These are phyloP conservation scores for Angophora floribunda DNA, from an alignment of 345 rosid genomes.

Conservation along the genomic window DNA sequence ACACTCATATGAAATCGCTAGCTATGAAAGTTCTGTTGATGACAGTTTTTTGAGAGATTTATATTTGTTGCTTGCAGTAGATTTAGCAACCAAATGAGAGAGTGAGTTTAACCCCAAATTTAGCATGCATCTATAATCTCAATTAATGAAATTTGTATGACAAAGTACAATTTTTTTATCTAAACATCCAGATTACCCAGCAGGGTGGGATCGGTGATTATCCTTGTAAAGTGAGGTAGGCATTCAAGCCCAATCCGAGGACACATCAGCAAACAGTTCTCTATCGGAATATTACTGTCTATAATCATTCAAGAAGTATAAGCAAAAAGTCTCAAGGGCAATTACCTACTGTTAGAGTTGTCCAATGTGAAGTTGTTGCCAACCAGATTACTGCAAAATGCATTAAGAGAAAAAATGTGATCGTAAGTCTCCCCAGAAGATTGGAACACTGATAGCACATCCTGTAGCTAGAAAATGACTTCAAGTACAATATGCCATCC, in stretches of 20 bases:
- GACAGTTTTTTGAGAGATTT: not conserved
- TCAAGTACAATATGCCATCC: not conserved
- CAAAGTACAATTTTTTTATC: not conserved
- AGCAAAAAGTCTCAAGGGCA: not conserved
- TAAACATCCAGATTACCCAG: not conserved
- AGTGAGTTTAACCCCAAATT: not conserved
- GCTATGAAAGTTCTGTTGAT: not conserved
- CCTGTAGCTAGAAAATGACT: not conserved
- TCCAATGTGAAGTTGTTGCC: slow-evolving; percentile 57
- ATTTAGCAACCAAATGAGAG: not conserved
- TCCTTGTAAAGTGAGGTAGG: not conserved
- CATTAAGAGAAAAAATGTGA: too few species aligned
- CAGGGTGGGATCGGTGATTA: not conserved
- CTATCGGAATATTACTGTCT: not conserved
- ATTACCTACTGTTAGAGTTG: slow-evolving; percentile 32
- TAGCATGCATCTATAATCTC: not conserved
- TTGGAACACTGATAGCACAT: not conserved
- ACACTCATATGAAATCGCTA: not conserved
- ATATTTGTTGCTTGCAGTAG: not conserved
- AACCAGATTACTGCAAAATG: slow-evolving; percentile 56
- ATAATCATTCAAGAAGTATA: not conserved
- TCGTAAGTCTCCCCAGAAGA: not conserved
- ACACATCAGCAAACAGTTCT: not conserved
- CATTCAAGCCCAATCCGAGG: not conserved
- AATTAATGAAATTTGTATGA: not conserved